Evolutionary conservation across 1,284 basidiomycete species (phyloP), one percentile per base, ranked within the genome.

Genomic region (Tilletia setariae): DNA sequence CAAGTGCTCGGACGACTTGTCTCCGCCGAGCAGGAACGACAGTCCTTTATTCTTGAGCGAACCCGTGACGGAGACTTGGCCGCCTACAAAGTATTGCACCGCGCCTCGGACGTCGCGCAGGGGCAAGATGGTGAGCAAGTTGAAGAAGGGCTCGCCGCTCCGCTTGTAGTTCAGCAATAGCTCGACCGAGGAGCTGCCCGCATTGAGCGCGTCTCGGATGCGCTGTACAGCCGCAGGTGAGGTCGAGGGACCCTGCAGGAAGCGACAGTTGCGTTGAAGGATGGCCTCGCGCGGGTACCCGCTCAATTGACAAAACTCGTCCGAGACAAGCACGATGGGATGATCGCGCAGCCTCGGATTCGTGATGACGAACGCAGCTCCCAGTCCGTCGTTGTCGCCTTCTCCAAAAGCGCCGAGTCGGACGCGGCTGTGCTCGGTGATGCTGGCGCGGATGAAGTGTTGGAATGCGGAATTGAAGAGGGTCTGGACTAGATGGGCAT

Each of bases 251-350:
- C 73, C 74, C 53, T 80, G 78, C 0, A 80, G 66, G 70, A 80
- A 80, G 4, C 77, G 65, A 65, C 79, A 81, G 67, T 80, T 81
- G 49, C 75, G 68, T 0, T 76, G 78, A 19, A 81, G 67, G 51
- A 81, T 75, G 4, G 56, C 68, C 1, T 70, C 23, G 2, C 59
- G 49, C 0, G 68, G 63, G 67, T 80, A 79, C 0, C 78, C 79
- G 9, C 79, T 81, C 2, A 81, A 44, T 1, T 51, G 25, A 2
- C 69, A 63, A 67, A 80, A 81, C 0, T 77, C 74, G 1, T 72
- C 64, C 53, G 68, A 71, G n/a, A 73, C 72, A 44, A 76, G 71
- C 2, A 79, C 75, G 66, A 81, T 79, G 0, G 79, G 79, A 65
- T 80, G 70, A 53, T 80, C 79, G n/a, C 51, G 62, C 32, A 69